phyloP scores from a whole-genome alignment of 2,329 filamentous ascomycete genomes.

The Didymella segeticola region DNA sequence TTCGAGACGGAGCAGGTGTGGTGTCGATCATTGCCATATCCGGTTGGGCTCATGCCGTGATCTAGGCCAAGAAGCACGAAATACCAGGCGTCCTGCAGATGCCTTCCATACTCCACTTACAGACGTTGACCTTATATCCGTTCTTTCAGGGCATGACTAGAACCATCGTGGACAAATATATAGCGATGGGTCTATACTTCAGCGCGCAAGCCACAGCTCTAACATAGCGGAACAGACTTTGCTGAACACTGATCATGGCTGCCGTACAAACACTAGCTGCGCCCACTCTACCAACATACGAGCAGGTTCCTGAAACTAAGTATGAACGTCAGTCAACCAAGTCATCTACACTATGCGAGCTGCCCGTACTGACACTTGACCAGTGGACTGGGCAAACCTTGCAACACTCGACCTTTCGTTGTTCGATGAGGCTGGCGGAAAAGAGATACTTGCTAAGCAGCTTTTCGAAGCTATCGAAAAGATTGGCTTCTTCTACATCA shows the following conservation, averaged over 20 bases:
- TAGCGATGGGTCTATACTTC: neutral
- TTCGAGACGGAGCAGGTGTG: neutral
- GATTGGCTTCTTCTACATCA: conserved; percentile 27
- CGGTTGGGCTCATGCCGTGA: conserved; percentile 15
- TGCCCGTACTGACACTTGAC: neutral
- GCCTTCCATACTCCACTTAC: neutral
- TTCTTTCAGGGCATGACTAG: neutral
- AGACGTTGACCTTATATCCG: neutral
- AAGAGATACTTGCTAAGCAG: conserved; percentile 60
- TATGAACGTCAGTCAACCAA: neutral
- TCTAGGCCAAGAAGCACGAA: conserved; percentile 25
- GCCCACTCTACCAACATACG: neutral
- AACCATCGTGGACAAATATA: neutral
- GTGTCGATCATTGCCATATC: conserved; percentile 10
- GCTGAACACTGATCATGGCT: neutral
- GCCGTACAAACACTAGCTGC: neutral
- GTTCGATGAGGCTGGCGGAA: conserved; percentile 62
- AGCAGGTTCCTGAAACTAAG: conserved; percentile 3
- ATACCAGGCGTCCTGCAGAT: neutral
- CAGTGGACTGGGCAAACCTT: conserved; percentile 21
- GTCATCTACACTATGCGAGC: neutral
- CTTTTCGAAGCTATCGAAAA: conserved; percentile 59
- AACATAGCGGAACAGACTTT: neutral
- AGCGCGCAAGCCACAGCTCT: too few species aligned
- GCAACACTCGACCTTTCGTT: conserved; percentile 31